These are phyloP conservation scores for Anastatica hierochuntica DNA, from an alignment of 345 rosid genomes.

Conservation along the genomic window DNA sequence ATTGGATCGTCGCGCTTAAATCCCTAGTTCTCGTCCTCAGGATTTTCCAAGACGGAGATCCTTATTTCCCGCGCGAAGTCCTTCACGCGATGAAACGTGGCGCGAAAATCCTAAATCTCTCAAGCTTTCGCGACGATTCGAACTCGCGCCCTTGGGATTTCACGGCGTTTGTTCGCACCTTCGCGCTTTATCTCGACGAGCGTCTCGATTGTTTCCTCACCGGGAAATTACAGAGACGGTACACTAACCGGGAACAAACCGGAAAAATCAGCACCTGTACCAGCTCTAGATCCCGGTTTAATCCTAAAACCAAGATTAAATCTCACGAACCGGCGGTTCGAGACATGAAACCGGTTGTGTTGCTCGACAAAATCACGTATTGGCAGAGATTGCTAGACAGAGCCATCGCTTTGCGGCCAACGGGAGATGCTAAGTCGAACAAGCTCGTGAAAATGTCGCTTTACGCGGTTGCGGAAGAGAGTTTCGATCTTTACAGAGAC, in stretches of 20 bases:
- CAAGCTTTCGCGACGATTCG: slow-evolving; percentile 56
- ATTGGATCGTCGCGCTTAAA: slow-evolving; percentile 80
- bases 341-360: slow-evolving; percentile 54
- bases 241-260: slow-evolving; percentile 20
- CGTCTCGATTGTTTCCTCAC: slow-evolving; percentile 57
- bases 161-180: slow-evolving; percentile 50
- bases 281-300: slow-evolving; percentile 22
- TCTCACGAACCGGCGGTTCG: slow-evolving; percentile 23
- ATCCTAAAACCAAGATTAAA: not conserved
- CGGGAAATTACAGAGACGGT: slow-evolving; percentile 54
- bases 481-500: slow-evolving; percentile 70
- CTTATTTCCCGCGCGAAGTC: slow-evolving; percentile 65
- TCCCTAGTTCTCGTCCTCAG: slow-evolving; percentile 65
- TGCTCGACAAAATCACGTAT: slow-evolving; percentile 43
- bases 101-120: slow-evolving; percentile 61
- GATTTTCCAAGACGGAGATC: slow-evolving; percentile 75
- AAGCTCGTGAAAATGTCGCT: slow-evolving; percentile 40
- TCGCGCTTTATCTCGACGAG: slow-evolving; percentile 64
- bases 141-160: slow-evolving; percentile 69
- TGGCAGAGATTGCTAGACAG: slow-evolving; percentile 79
- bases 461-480: slow-evolving; percentile 52
- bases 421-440: slow-evolving; percentile 49
- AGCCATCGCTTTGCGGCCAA: slow-evolving; percentile 51
- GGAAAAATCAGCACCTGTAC: slow-evolving; percentile 1
- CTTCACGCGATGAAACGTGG: slow-evolving; percentile 66